Conservation (phyloP, 345 rosid species). For the Brassica juncea region DNA sequence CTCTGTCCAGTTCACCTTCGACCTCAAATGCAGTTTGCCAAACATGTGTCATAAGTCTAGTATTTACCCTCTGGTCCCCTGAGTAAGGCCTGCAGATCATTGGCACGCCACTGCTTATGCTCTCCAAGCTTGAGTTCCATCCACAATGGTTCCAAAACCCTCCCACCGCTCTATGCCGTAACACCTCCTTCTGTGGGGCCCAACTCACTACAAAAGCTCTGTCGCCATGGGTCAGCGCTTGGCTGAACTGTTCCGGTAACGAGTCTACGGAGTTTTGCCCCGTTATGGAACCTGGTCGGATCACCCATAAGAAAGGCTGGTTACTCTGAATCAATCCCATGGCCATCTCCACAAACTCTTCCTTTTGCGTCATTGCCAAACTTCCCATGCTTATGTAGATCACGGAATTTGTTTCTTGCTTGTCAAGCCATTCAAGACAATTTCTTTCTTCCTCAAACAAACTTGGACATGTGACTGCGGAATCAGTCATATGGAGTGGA, state of each 20-base stretch:
- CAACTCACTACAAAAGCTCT: slow-evolving; percentile 50
- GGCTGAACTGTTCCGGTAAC: slow-evolving; percentile 31
- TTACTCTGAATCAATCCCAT: slow-evolving; percentile 40
- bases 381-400: slow-evolving; percentile 47
- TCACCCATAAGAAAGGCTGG: slow-evolving; percentile 47
- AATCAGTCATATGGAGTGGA: slow-evolving; percentile 30
- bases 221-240: slow-evolving; percentile 26
- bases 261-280: slow-evolving; percentile 12
- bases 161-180: slow-evolving; percentile 43
- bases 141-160: slow-evolving; percentile 47
- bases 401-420: slow-evolving; percentile 38
- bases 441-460: slow-evolving; percentile 33
- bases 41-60: slow-evolving; percentile 40
- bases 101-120: slow-evolving; percentile 39
- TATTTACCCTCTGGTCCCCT: slow-evolving; percentile 44
- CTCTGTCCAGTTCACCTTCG: slow-evolving; percentile 41
- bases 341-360: slow-evolving; percentile 41
- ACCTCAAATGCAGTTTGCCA: slow-evolving; percentile 46
- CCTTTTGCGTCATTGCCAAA: slow-evolving; percentile 13
- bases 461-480: not conserved
- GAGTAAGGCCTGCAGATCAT: slow-evolving; percentile 47
- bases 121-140: slow-evolving; percentile 37
- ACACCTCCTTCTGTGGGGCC: slow-evolving; percentile 52
- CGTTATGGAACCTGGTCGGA: slow-evolving; percentile 34
- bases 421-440: slow-evolving; percentile 45